These are phyloP conservation scores for Talaromyces islandicus DNA, from an alignment of 2,329 filamentous ascomycete species.

Conservation along the genomic window DNA sequence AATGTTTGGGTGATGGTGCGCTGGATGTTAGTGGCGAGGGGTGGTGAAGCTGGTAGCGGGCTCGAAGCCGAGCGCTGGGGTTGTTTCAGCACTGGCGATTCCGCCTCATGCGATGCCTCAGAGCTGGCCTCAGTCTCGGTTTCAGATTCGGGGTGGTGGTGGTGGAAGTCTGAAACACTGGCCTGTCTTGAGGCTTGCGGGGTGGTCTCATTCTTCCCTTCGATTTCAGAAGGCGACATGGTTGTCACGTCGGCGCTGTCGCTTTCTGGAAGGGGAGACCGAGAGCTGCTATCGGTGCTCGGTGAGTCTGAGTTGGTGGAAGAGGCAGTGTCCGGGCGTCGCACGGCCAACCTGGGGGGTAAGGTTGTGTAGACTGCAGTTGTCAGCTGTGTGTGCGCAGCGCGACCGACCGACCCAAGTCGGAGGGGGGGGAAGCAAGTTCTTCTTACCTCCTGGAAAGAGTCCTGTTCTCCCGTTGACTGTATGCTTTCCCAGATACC, in stretches of 20 bases:
- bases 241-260: not conserved
- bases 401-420: not conserved
- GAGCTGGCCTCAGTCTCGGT: not conserved
- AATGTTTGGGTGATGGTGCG: conserved; percentile 42
- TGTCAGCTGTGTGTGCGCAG: conserved; percentile 6
- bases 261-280: not conserved
- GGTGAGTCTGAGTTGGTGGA: conserved; percentile 12
- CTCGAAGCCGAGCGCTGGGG: conserved; percentile 30
- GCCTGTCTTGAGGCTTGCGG: conserved; percentile 36
- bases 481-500: conserved; percentile 53
- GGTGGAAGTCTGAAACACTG: conserved; percentile 26
- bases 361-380: conserved; percentile 21
- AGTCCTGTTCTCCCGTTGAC: conserved; percentile 38
- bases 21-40: conserved; percentile 34
- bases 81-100: conserved; percentile 17
- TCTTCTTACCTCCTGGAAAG: conserved; percentile 41
- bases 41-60: conserved; percentile 27
- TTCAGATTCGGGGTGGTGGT: conserved; percentile 14
- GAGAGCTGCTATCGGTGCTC: not conserved
- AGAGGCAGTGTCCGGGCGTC: conserved; percentile 14
- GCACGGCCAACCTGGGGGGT: conserved; percentile 20
- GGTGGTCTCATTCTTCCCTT: conserved; percentile 29
- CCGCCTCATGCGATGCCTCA: conserved; percentile 5
- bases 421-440: not conserved
- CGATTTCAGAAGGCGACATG: conserved; percentile 2